Conservation (phyloP, 2,329 filamentous ascomycete species). For the Paramyrothecium roridum region DNA sequence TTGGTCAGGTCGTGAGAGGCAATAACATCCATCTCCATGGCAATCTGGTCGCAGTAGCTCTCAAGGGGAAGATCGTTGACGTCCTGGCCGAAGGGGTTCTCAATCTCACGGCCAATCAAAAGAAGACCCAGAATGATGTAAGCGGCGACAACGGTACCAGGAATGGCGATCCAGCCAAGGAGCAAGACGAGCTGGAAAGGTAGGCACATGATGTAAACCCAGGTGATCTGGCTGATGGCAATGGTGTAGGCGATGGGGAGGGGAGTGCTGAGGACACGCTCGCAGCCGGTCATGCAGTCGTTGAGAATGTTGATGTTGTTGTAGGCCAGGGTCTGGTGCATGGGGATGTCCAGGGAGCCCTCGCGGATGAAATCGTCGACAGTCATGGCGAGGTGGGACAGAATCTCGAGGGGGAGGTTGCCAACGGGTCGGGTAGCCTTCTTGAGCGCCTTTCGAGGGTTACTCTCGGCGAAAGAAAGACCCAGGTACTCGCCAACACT, state of each 20-base stretch:
- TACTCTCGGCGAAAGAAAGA: slow-evolving; percentile 71
- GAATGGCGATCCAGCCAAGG: slow-evolving; percentile 73
- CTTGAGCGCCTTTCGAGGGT: slow-evolving; percentile 77
- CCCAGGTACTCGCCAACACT: slow-evolving; percentile 69
- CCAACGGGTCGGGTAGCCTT: slow-evolving; percentile 68
- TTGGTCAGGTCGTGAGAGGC: slow-evolving; percentile 44
- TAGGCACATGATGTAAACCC: slow-evolving; percentile 76
- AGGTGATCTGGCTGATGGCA: slow-evolving; percentile 81
- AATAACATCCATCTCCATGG: slow-evolving; percentile 71
- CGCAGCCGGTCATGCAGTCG: slow-evolving; percentile 68
- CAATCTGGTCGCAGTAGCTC: slow-evolving; percentile 71
- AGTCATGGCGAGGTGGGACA: slow-evolving; percentile 68
- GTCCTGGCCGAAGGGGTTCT: slow-evolving; percentile 81
- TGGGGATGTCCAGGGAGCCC: slow-evolving; percentile 51
- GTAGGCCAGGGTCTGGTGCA: slow-evolving; percentile 59
- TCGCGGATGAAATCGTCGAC: slow-evolving; percentile 58
- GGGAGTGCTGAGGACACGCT: slow-evolving; percentile 78
- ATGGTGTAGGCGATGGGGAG: slow-evolving; percentile 82
- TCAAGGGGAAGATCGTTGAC: slow-evolving; percentile 81
- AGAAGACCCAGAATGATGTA: slow-evolving; percentile 81
- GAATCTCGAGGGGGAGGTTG: slow-evolving; percentile 79
- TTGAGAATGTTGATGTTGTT: slow-evolving; percentile 63
- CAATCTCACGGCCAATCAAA: slow-evolving; percentile 75
- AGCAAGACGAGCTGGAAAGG: slow-evolving; percentile 72
- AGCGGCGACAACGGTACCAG: slow-evolving; percentile 66